Evolutionary conservation across 257 asterid species (phyloP), one percentile per base, ranked within the genome.

Genomic region (Solanum corneliomulleri): DNA sequence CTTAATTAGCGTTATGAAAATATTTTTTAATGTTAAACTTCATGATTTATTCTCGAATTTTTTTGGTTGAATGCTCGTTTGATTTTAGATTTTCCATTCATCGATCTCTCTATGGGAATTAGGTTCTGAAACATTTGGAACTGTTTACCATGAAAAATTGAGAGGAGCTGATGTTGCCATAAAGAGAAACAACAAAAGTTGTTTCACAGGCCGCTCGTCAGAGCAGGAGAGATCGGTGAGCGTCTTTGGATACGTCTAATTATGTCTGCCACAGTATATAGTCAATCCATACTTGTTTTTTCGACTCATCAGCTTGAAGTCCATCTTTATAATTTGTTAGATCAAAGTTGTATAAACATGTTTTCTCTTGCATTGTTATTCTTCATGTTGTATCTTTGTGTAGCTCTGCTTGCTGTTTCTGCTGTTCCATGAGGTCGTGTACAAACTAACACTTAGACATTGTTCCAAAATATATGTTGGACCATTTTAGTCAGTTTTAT

Each of bases 141-240:
- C 98, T 81, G 99, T 96, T 47, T 96, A 94, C 89, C 99, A 96
- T 88, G 99, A 98, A 88, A 96, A 95, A 92, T 96, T 98, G 99
- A 94, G 99, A 86, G 99, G 98, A 91, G n/a, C 96, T 62, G 99
- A 96, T 91, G 98, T 96, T 85, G 99, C 99, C 87, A 96, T 96
- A 87, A 95, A 95, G 92, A 92, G 99, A 91, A 93, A 94, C 85
- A 96, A 96, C 91, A 95, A 96, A 93, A 93, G 96, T 88, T 96
- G 98, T 90, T 96, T 96, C 91, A 88, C 92, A n/a, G 97, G 98
- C 87, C 96, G 96, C 68, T 92, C 97, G 77, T 96, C 99, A 14
- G 98, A 95, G 92, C 96, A 93, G 91, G 97, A 93, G 92, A 92
- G 91, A 89, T 88, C 93, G 94, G 98, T 95, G 86, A 91, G 92